Percentiles rank a stretch among this genome's conserved stretches.
Evolutionary conservation across 208 protist species (phyloP).

Genomic region (Sergeia podlipaevii): DNA sequence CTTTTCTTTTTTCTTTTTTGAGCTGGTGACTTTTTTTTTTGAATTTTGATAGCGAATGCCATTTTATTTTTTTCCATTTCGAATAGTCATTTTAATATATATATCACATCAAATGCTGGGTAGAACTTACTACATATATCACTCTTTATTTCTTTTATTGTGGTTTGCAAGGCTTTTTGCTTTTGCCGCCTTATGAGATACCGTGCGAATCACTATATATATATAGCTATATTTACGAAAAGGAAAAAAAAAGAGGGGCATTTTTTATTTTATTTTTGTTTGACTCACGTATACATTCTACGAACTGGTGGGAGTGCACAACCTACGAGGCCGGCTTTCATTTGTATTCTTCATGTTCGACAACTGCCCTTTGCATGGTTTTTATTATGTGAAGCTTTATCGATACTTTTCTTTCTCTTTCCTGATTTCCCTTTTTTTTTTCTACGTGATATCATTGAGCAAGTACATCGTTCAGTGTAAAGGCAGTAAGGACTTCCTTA

Average conservation of each 20-base stretch:
- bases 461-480: too few relatives aligned
- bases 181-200: too few relatives aligned
- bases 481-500: too few relatives aligned
- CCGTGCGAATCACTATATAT: not conserved
- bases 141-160: too few relatives aligned
- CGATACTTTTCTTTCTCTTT: slow-evolving; percentile 2
- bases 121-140: too few relatives aligned
- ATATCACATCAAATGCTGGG: too few relatives aligned
- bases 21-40: not conserved
- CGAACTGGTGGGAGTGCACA: too few relatives aligned
- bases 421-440: not conserved
- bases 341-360: too few relatives aligned
- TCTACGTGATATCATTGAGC: too few relatives aligned
- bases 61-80: not conserved
- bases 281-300: slow-evolving; percentile 4
- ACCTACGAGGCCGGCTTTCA: too few relatives aligned
- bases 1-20: slow-evolving; percentile 1
- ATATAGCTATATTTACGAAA: not conserved
- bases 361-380: slow-evolving; percentile 10
- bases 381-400: not conserved
- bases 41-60: too few relatives aligned
- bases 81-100: not conserved
- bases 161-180: too few relatives aligned
- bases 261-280: slow-evolving; percentile 4
- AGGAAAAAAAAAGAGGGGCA: not conserved